Percentiles rank a stretch among this genome's conserved stretches.
Conservation (phyloP, 371 early-diverging fungal genomes). For the Fennellomyces sp. region DNA sequence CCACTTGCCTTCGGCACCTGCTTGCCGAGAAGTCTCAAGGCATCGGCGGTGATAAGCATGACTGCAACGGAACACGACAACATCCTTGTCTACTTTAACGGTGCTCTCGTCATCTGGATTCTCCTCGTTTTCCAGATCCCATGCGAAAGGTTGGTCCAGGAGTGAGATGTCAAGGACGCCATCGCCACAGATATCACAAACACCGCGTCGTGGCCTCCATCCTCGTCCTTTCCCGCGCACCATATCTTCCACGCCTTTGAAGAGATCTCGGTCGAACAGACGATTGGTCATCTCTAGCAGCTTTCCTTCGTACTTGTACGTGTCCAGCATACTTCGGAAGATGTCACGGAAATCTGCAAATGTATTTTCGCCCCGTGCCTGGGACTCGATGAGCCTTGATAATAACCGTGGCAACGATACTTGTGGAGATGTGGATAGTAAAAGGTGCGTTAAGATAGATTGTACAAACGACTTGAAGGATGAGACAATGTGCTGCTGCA, state of each 20-base stretch:
- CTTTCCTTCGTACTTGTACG: conserved; percentile 77
- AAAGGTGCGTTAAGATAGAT: conserved; percentile 61
- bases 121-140: conserved; percentile 25
- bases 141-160: conserved; percentile 37
- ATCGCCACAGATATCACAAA: conserved; percentile 62
- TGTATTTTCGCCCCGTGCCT: conserved; percentile 57
- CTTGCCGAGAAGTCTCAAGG: conserved; percentile 26
- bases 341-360: conserved; percentile 78
- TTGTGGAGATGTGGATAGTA: conserved; percentile 68
- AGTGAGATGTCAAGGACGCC: conserved; percentile 51
- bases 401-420: conserved; percentile 70
- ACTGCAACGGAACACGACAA: conserved; percentile 61
- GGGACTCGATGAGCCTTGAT: conserved; percentile 64
- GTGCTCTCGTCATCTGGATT: conserved; percentile 8
- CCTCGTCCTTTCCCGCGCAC: conserved; percentile 60
- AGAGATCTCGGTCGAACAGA: conserved; percentile 69
- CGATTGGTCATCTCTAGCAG: conserved; percentile 73
- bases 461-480: conserved; percentile 69
- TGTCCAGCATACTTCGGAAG: conserved; percentile 76
- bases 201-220: conserved; percentile 63
- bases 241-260: conserved; percentile 58
- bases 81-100: conserved; percentile 17
- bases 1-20: background rate
- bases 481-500: conserved; percentile 46
- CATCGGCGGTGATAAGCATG: conserved; percentile 67